phyloP scores from a whole-genome alignment of 257 asterid genomes.

The Phtheirospermum japonicum region DNA sequence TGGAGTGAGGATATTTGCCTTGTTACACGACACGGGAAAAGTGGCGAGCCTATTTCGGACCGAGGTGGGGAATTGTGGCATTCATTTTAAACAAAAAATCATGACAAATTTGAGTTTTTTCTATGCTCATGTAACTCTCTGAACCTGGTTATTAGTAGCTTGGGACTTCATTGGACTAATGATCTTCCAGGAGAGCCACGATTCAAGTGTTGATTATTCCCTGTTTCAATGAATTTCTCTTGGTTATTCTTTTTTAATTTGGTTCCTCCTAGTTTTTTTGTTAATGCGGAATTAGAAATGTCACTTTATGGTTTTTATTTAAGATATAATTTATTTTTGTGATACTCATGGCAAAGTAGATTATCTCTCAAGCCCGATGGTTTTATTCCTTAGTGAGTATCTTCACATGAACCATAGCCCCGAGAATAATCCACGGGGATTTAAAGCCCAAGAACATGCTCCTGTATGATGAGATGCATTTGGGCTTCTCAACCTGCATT shows the following conservation, averaged over 20 bases:
- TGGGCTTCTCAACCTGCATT: too few relatives aligned
- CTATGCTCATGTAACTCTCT: slow-evolving; percentile 52
- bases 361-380: slow-evolving; percentile 97
- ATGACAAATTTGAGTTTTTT: slow-evolving; percentile 6
- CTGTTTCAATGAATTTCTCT: slow-evolving; percentile 9
- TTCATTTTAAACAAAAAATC: background rate
- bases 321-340: slow-evolving; percentile 17
- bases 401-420: too few relatives aligned
- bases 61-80: slow-evolving; percentile 59
- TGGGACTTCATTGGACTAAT: slow-evolving; percentile 99
- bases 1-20: slow-evolving; percentile 78
- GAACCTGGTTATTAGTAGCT: slow-evolving; percentile 80
- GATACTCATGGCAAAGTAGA: slow-evolving; percentile 61
- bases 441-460: too few relatives aligned
- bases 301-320: slow-evolving; percentile 4
- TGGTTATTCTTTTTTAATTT: slow-evolving; percentile 3
- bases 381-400: too few relatives aligned
- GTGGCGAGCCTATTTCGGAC: slow-evolving; percentile 79
- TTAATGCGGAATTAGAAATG: slow-evolving; percentile 15
- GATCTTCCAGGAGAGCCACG: slow-evolving; percentile 99
- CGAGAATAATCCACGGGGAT: too few relatives aligned
- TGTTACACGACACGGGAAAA: slow-evolving; percentile 62
- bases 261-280: slow-evolving; percentile 1
- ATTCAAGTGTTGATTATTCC: slow-evolving; percentile 63
- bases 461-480: too few relatives aligned